These are phyloP conservation scores for Vigna radiata DNA, from an alignment of 306 rosid genomes.

Conservation along the genomic window DNA sequence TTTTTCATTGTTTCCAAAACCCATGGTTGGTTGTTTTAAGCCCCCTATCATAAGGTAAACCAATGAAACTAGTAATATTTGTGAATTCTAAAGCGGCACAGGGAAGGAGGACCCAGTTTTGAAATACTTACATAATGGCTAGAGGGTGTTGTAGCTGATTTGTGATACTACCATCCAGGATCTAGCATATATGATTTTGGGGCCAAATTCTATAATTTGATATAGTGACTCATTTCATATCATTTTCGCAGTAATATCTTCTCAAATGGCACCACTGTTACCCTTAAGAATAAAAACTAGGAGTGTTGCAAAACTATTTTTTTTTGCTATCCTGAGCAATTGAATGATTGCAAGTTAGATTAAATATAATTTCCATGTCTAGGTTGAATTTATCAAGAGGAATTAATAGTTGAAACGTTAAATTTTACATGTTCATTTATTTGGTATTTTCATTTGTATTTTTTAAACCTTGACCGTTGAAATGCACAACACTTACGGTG, in stretches of 20 bases:
- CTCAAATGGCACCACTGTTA: neutral
- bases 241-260: constrained; percentile 8
- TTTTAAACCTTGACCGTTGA: neutral
- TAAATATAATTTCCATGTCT: neutral
- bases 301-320: neutral
- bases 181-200: constrained; percentile 43
- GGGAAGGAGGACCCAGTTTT: constrained; percentile 68
- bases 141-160: constrained; percentile 43
- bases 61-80: constrained; percentile 47
- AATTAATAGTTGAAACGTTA: neutral
- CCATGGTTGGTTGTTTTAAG: constrained; percentile 44
- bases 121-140: constrained; percentile 47
- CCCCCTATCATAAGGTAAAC: constrained; percentile 52
- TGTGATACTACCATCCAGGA: constrained; percentile 19
- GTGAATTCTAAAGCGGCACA: constrained; percentile 46
- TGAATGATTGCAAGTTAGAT: neutral
- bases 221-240: constrained; percentile 7
- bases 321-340: neutral
- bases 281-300: neutral
- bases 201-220: constrained; percentile 29
- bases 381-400: neutral
- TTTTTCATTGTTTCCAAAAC: constrained; percentile 46
- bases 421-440: neutral
- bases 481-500: neutral
- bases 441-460: neutral